Base-by-base conservation (phyloP, 352 stramenopile species). In the Aphanomyces cochlioides region DNA sequence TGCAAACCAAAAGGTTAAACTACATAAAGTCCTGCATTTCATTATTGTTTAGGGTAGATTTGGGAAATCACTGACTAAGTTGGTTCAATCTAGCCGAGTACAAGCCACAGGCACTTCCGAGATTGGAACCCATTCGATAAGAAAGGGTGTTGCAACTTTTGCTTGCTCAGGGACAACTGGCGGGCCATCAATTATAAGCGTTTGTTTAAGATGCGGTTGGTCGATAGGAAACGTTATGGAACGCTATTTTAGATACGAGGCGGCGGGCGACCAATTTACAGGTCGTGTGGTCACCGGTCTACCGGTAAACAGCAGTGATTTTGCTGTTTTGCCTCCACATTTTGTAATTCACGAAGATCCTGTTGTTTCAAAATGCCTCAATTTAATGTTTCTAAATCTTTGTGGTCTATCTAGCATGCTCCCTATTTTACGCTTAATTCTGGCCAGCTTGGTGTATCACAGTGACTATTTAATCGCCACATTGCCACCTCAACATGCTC, bases 191-290 rank as follows among this genome's bases (percentile, higher is more conserved):
- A n/a, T n/a, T n/a, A n/a, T n/a, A n/a, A n/a, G n/a, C n/a, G n/a
- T n/a, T n/a, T n/a, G n/a, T n/a, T n/a, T n/a, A n/a, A n/a, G n/a
- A n/a, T n/a, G n/a, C n/a, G n/a, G n/a, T n/a, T n/a, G n/a, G n/a
- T n/a, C n/a, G n/a, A n/a, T n/a, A n/a, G n/a, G n/a, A n/a, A 67
- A 39, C 38, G 40, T 48, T 8, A 48, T 48, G 43, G 43, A 48
- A 48, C 43, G 43, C 8, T 48, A 48, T 48, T 48, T 48, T 48
- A 48, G 43, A 48, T 48, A 48, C 15, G 43, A 48, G 15, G 43
- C 43, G 8, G 48, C 61, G 19, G 50, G 56, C 0, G 39, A 67
- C 13, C 58, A 72, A 47, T 71, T 56, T 67, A 2, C 41, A 7
- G 66, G 56, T 12, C 53, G 43, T 15, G 43, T 48, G 43, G 43